Percentiles rank a stretch among this genome's conserved stretches.
phyloP scores from a whole-genome alignment of 1,284 basidiomycete genomes.

The Microbotryum intermedium region DNA sequence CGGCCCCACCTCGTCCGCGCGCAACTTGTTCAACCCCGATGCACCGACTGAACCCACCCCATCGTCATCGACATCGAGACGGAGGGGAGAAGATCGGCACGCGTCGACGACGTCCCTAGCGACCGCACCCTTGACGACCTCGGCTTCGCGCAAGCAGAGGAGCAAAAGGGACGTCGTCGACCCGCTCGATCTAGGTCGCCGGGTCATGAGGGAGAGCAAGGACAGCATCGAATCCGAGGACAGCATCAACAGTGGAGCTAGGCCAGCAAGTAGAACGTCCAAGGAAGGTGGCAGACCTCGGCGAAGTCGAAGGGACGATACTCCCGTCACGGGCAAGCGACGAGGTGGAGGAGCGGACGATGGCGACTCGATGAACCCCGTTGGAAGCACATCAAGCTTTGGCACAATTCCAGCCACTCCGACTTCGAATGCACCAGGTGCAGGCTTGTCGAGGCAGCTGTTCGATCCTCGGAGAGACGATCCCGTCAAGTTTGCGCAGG shows the following conservation, averaged over 20 bases:
- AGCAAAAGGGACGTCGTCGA: slow-evolving; percentile 24
- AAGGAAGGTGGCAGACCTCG: background rate
- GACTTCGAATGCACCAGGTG: background rate
- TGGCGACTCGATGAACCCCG: slow-evolving; percentile 1
- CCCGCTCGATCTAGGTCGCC: slow-evolving; percentile 14
- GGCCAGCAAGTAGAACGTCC: slow-evolving; percentile 10
- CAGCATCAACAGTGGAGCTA: slow-evolving; percentile 10
- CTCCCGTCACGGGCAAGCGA: background rate
- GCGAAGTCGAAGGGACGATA: slow-evolving; percentile 7
- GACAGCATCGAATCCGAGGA: slow-evolving; percentile 24
- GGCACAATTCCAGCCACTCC: background rate
- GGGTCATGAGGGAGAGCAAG: slow-evolving; percentile 12
- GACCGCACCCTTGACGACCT: background rate
- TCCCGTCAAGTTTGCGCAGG: slow-evolving; percentile 59
- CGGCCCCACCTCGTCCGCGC: background rate
- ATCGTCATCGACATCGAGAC: background rate
- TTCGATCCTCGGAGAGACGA: slow-evolving; percentile 79
- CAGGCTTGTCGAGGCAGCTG: slow-evolving; percentile 49
- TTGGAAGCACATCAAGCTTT: background rate
- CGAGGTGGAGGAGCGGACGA: background rate
- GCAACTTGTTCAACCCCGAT: slow-evolving; percentile 19
- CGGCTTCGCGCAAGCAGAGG: background rate
- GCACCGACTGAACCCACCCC: background rate
- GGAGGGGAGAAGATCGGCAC: background rate
- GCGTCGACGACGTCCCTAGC: background rate